Percentiles rank a stretch among this genome's conserved stretches.
Conservation (phyloP, 441 rosid genomes). For the Gossypium davidsonii region DNA sequence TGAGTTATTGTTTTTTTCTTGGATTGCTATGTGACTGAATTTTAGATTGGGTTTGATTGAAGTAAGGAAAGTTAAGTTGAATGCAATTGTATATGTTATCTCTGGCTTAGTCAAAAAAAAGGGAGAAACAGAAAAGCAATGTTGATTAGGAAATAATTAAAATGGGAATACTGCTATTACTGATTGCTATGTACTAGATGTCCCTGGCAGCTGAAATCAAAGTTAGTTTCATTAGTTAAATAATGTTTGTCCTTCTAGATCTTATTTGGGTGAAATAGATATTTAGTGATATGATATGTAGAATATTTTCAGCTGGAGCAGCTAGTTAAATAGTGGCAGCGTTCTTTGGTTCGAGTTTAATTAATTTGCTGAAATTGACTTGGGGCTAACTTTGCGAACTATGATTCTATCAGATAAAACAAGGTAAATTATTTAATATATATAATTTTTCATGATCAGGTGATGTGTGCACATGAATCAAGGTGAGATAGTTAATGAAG, state of each 20-base stretch:
- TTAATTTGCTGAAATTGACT: neutral
- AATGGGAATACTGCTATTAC: neutral
- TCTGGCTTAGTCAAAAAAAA: neutral
- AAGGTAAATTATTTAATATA: neutral
- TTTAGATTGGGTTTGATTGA: slow-evolving; percentile 12
- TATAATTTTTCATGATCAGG: neutral
- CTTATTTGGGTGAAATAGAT: neutral
- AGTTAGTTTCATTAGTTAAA: neutral
- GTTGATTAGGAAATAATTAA: slow-evolving; percentile 1
- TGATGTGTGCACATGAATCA: neutral
- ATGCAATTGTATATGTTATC: neutral
- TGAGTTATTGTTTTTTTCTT: neutral
- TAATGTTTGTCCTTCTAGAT: slow-evolving; percentile 4
- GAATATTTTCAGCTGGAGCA: neutral
- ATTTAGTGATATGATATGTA: neutral
- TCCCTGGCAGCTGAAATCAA: slow-evolving; percentile 1
- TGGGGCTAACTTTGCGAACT: neutral
- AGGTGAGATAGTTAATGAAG: neutral
- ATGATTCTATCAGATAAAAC: neutral
- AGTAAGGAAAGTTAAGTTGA: slow-evolving; percentile 15
- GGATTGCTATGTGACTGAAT: neutral
- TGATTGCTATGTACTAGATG: neutral
- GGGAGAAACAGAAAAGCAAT: neutral
- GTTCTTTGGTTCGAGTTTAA: neutral
- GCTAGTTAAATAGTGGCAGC: neutral